Percentiles rank a stretch among this genome's conserved stretches.
Conservation (phyloP, 768 basidiomycete genomes). For the Mycena polygramma region DNA sequence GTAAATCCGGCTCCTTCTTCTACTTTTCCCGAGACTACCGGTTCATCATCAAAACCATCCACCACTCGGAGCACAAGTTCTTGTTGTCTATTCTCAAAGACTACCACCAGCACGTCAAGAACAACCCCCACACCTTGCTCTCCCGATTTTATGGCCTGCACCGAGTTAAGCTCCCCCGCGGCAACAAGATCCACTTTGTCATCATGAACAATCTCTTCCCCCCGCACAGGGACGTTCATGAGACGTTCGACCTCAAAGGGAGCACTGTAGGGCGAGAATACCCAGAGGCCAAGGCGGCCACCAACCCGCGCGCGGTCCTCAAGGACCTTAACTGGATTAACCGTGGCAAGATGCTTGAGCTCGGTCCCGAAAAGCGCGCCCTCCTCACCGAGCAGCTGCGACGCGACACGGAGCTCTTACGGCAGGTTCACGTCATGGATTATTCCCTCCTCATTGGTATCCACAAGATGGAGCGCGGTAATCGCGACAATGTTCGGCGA, state of each 20-base stretch:
- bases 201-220: slow-evolving; percentile 99
- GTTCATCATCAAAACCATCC: slow-evolving; percentile 99
- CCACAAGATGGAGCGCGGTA: slow-evolving; percentile 91
- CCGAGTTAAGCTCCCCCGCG: slow-evolving; percentile 94
- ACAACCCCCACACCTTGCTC: slow-evolving; percentile 93
- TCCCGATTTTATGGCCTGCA: slow-evolving; percentile 98
- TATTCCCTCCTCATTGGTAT: slow-evolving; percentile 96
- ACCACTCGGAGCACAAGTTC: slow-evolving; percentile 94
- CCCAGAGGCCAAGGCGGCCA: slow-evolving; percentile 83
- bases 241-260: slow-evolving; percentile 97
- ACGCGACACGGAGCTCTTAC: slow-evolving; percentile 89
- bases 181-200: slow-evolving; percentile 97
- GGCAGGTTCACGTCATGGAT: slow-evolving; percentile 91
- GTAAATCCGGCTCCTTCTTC: slow-evolving; percentile 99
- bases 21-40: slow-evolving; percentile 99
- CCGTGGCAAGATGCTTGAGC: slow-evolving; percentile 77
- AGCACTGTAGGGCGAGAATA: slow-evolving; percentile 92
- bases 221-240: slow-evolving; percentile 96
- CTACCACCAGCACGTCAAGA: slow-evolving; percentile 88
- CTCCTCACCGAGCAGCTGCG: slow-evolving; percentile 91
- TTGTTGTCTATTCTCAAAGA: slow-evolving; percentile 84
- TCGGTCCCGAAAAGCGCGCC: slow-evolving; percentile 97
- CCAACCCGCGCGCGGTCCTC: slow-evolving; percentile 88
- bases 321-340: slow-evolving; percentile 99
- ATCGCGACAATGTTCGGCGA: slow-evolving; percentile 90